Conservation (phyloP, 1,284 basidiomycete genomes). For the Cryptococcus sp. region DNA sequence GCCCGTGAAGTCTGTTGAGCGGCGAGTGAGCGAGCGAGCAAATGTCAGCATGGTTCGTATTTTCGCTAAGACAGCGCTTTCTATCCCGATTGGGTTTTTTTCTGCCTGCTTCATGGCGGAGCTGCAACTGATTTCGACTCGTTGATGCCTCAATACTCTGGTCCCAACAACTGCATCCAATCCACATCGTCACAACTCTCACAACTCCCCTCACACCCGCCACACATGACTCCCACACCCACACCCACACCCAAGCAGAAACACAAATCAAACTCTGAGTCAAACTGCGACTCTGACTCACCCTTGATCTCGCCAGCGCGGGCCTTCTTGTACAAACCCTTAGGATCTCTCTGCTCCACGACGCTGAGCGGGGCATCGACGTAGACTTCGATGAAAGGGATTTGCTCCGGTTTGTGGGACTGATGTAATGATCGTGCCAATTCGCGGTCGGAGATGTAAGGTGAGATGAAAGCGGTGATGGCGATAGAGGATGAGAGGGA, state of each 20-base stretch:
- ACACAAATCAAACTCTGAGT: no score
- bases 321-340: conserved; percentile 97
- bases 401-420: conserved; percentile 53
- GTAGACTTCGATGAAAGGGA: conserved; percentile 93
- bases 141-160: no score
- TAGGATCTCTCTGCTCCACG: conserved; percentile 92
- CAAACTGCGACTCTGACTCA: conserved; percentile 53
- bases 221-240: no score
- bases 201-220: no score
- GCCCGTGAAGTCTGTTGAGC: conserved; percentile 83
- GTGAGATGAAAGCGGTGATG: conserved; percentile 97
- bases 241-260: no score
- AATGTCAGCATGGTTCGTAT: no score
- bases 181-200: no score
- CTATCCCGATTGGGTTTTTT: no score
- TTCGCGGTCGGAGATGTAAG: conserved; percentile 86
- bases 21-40: neutral
- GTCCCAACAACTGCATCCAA: no score
- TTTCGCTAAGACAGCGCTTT: no score
- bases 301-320: conserved; percentile 95
- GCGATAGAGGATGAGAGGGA: conserved; percentile 81
- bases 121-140: no score
- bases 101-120: no score
- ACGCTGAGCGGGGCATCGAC: conserved; percentile 87
- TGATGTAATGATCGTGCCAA: conserved; percentile 82